Evolutionary conservation across 495 filamentous ascomycete species (phyloP), one percentile per base, ranked within the genome.

Genomic region (Neurospora sp.): DNA sequence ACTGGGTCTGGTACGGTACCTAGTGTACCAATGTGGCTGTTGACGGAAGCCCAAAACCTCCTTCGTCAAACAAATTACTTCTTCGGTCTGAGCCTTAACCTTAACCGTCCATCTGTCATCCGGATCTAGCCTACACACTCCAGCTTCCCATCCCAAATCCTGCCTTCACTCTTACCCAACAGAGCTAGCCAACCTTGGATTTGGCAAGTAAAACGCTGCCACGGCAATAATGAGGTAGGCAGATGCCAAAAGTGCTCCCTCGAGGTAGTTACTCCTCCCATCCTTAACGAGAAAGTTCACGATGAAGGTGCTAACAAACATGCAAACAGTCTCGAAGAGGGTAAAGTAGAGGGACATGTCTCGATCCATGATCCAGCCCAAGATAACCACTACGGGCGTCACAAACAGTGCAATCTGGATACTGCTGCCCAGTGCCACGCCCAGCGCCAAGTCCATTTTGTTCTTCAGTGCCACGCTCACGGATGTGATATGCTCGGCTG

Each of bases 391-490:
- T 69, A 95, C 81, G 0, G 93, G 93, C 1, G 93, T 95, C 42
- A 96, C 88, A 82, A 95, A 94, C 69, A 96, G 85, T 11, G 93
- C 92, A 82, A 90, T 89, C 81, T 95, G 93, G 78, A 96, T 94
- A 75, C 88, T 91, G 71, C 88, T 91, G 23, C 93, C 93, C 9
- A 95, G 88, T 2, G 92, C 92, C 35, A 95, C 91, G 76, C 92
- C 93, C 73, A 96, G 93, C 1, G 93, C 89, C 41, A 95, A 82
- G 84, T 95, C 93, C 92, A 95, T 94, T 82, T 96, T 96, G 83
- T 95, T 94, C 84, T 94, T 94, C 54, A 86, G 84, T 14, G 93
- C 93, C 7, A 94, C 93, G 18, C 88, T 92, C 70, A 96, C 92
- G 6, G 92, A 92, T 0, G 93, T 95, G 23, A 94, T 91, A 83